Evolutionary conservation across 2,329 filamentous ascomycete species (phyloP), one percentile per base, ranked within the genome.

Genomic region (Fusarium sororula): DNA sequence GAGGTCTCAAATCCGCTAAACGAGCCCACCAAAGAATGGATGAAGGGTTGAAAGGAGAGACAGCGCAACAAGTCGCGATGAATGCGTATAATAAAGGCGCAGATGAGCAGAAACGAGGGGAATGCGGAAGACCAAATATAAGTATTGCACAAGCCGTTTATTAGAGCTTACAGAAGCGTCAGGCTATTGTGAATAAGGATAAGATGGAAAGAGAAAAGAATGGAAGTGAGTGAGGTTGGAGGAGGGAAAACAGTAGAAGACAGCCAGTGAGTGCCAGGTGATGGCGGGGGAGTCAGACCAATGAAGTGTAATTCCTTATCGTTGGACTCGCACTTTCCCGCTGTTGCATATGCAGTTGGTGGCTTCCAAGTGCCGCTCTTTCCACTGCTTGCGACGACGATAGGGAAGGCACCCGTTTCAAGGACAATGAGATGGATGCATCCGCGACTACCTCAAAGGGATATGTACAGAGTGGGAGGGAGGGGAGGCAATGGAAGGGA

Each of bases 251-350:
- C 56, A 42, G 54, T 42, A 42, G 68, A 47, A 66, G 69, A 18
- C 24, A 10, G 6, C 8, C n/a, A 24, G 15, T 22, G 18, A 56
- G 61, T 66, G 57, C 69, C 56, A 70, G 66, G 44, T 47, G 61
- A 41, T 55, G 72, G 68, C 61, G 68, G 72, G 66, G 72, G 51
- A 55, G 41, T 37, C 41, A 51, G 39, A 45, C 70, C 66, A 73
- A 73, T 62, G 20, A 62, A 68, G 50, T 62, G 70, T 50, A 59
- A 61, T 72, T 68, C 63, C 71, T 73, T 74, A 73, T 74, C 71
- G 59, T 60, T 68, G 59, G 66, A 56, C 64, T 61, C 44, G 20
- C 32, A 37, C 54, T 51, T 58, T 48, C 37, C 41, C 38, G 60
- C 56, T 30, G 62, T 45, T 30, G 48, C 58, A 67, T 44, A 41